Evolutionary conservation across 2,329 filamentous ascomycete genomes (phyloP).

Genomic region (Fusarium equiseti): DNA sequence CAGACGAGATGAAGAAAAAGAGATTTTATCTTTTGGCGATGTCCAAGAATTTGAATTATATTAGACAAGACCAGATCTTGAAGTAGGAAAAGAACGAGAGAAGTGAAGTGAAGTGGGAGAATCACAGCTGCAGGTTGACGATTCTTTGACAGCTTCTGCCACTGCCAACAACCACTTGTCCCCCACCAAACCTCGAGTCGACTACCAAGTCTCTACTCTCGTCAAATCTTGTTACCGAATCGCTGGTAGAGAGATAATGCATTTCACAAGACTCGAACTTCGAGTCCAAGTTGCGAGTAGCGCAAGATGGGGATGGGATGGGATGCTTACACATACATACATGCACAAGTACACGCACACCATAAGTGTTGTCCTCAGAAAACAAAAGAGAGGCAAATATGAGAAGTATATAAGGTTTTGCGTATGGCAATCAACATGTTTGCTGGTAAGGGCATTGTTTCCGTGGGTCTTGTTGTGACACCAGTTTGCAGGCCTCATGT

Average conservation of each 20-base stretch:
- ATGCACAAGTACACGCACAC: slow-evolving; percentile 26
- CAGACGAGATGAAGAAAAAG: slow-evolving; percentile 16
- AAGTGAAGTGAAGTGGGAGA: neutral
- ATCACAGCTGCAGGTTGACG: neutral
- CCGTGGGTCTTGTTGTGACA: slow-evolving; percentile 9
- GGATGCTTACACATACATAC: slow-evolving; percentile 15
- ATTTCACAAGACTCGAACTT: slow-evolving; percentile 31
- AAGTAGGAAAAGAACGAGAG: neutral
- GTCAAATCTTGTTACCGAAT: slow-evolving; percentile 10
- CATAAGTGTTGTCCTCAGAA: slow-evolving; percentile 16
- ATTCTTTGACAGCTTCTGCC: slow-evolving; percentile 18
- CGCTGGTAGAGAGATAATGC: slow-evolving; percentile 7
- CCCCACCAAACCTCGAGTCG: neutral
- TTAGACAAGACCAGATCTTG: neutral
- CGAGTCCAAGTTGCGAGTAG: slow-evolving; percentile 44
- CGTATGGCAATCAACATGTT: neutral
- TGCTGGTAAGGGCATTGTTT: slow-evolving; percentile 24
- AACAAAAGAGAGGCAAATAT: neutral
- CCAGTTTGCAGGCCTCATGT: neutral
- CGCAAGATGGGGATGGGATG: slow-evolving; percentile 19
- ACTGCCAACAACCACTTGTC: slow-evolving; percentile 3
- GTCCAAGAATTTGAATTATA: slow-evolving; percentile 6
- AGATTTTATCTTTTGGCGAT: slow-evolving; percentile 1
- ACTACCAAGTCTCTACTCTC: neutral
- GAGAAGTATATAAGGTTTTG: neutral